These are phyloP conservation scores for Salinomyces thailandicus DNA, from an alignment of 2,329 filamentous ascomycete genomes.

Conservation along the genomic window DNA sequence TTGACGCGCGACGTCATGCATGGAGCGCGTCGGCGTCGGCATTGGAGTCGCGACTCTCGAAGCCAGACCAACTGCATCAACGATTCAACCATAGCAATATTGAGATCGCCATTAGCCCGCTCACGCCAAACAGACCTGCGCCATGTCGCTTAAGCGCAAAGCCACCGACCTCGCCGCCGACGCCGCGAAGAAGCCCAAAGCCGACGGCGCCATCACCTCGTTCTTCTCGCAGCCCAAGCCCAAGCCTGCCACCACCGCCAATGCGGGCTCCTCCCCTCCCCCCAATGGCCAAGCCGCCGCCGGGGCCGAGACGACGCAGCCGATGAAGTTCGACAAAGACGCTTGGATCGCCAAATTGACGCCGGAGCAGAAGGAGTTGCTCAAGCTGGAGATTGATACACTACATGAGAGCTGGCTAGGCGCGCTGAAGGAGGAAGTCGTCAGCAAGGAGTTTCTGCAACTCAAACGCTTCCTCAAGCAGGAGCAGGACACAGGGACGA, in stretches of 20 bases:
- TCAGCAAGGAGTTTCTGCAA: conserved; percentile 67
- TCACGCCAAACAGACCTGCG: no score
- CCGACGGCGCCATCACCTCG: conserved; percentile 70
- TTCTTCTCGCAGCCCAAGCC: conserved; percentile 71
- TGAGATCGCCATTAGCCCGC: no score
- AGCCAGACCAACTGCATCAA: no score
- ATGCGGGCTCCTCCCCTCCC: conserved; percentile 17
- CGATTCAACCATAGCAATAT: no score
- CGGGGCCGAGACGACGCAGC: conserved; percentile 25
- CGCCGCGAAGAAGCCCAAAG: conserved; percentile 41
- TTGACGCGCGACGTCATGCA: no score
- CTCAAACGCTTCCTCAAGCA: conserved; percentile 78
- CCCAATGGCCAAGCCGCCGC: conserved; percentile 24
- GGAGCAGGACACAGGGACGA: conserved; percentile 63
- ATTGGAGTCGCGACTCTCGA: no score
- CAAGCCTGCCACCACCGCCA: conserved; percentile 20
- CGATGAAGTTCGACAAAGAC: conserved; percentile 67
- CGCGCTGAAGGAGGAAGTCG: conserved; percentile 76
- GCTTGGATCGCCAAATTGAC: conserved; percentile 78
- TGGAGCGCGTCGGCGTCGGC: no score
- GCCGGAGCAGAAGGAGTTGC: conserved; percentile 67
- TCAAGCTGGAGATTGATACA: conserved; percentile 85
- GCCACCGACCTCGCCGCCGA: conserved; percentile 34
- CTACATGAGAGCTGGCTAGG: conserved; percentile 86
- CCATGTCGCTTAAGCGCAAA: conserved; percentile 44